Conservation (phyloP, 2,329 filamentous ascomycete genomes). For the Parastagonospora avenae region DNA sequence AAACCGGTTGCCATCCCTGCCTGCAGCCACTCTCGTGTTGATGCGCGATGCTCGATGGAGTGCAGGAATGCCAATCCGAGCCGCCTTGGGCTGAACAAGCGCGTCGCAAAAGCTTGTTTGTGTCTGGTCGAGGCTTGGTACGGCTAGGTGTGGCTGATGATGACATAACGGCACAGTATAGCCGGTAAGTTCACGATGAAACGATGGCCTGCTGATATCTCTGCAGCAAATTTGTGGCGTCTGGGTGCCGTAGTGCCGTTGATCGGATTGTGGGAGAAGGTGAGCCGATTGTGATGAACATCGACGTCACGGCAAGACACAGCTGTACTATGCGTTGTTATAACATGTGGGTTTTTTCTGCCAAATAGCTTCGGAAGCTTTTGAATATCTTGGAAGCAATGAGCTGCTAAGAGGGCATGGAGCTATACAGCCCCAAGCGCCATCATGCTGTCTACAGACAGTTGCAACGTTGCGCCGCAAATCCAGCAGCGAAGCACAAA, state of each 20-base stretch:
- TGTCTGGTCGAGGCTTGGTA: constrained; percentile 19
- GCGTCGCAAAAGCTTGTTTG: constrained; percentile 30
- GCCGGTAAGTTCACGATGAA: constrained; percentile 12
- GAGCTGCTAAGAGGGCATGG: too few species aligned
- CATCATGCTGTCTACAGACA: too few species aligned
- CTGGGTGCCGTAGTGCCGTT: neutral
- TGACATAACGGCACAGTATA: constrained; percentile 13
- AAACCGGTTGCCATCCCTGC: constrained; percentile 36
- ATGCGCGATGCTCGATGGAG: constrained; percentile 1
- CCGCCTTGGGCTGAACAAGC: constrained; percentile 12
- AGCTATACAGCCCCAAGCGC: too few species aligned
- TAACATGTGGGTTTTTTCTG: too few species aligned
- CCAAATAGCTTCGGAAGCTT: too few species aligned
- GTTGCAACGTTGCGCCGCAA: too few species aligned
- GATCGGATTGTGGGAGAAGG: neutral
- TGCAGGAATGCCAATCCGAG: neutral
- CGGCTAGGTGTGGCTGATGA: constrained; percentile 27
- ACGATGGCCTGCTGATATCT: neutral
- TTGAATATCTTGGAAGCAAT: too few species aligned
- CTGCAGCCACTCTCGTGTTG: constrained; percentile 7
- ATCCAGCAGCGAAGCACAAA: too few species aligned
- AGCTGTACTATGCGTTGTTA: too few species aligned
- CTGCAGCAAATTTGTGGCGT: neutral
- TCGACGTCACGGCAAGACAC: too few species aligned
- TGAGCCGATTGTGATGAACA: too few species aligned